Evolutionary conservation across 1,284 basidiomycete genomes (phyloP), one percentile per base, ranked within the genome.

Genomic region (Filobasidium uniguttulatum): DNA sequence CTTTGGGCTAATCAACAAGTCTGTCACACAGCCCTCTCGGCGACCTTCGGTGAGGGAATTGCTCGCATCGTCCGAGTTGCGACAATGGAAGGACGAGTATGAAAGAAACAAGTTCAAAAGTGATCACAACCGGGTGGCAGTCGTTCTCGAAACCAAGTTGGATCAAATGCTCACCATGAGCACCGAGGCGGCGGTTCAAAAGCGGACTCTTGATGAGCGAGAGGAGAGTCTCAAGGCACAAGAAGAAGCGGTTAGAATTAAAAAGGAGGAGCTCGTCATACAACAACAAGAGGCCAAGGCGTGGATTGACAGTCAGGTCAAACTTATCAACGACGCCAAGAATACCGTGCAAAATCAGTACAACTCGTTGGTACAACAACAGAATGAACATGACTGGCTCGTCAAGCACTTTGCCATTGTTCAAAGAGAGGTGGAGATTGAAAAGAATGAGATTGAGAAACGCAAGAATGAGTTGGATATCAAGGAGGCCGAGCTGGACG

Each of bases 1-100:
- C n/a, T n/a, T n/a, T n/a, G n/a, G n/a, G n/a, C n/a, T n/a, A n/a
- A n/a, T n/a, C n/a, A n/a, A n/a, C n/a, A n/a, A n/a, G n/a, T n/a
- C n/a, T 10, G 17, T 14, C 4, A 14, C 15, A 43, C 29, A 69
- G 67, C 64, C 68, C 3, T 43, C 54, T 2, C 59, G 61, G 33
- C 58, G 68, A 19, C 68, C 68, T 0, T 62, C 64, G 0, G 69
- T 67, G 4, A 61, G 58, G 28, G 66, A 70, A 48, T 55, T 70
- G 30, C 54, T 68, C 12, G 62, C 63, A n/a, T 63, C 66, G 61
- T 58, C 64, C 28, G 67, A 69, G 56, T 67, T 70, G 67, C 65
- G 64, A 52, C 49, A 65, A 9, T 65, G 67, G 47, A 53, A 59
- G n/a, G 65, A 66, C 53, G 56, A 65, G 20, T 65, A 43, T 30